Conservation (phyloP, 345 rosid genomes). For the thale cress (Arabidopsis thaliana) region TAIR10.1 NC_003075.7:18007001-18007500, state of each 20-base stretch:
- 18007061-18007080: conserved; percentile 6
- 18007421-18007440: too few species aligned
- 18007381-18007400: too few species aligned
- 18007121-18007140: conserved; percentile 70
- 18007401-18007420: too few species aligned
- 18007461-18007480: conserved; percentile 65
- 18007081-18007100: conserved; percentile 86
- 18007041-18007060: background rate
- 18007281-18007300: conserved; percentile 10
- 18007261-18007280: background rate
- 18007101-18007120: conserved; percentile 67
- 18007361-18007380: too few species aligned
- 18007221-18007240: background rate
- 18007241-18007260: background rate
- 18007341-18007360: background rate
- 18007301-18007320: background rate
- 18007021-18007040: background rate
- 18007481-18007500: conserved; percentile 84
- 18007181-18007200: conserved; percentile 60
- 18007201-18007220: conserved; percentile 32
- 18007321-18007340: background rate
- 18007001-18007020: conserved; percentile 29
- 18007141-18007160: conserved; percentile 71
- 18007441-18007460: background rate
- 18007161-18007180: conserved; percentile 63